Conservation (phyloP, 225 moss, liverwort and hornwort species). For the Lunularia cruciata region DNA sequence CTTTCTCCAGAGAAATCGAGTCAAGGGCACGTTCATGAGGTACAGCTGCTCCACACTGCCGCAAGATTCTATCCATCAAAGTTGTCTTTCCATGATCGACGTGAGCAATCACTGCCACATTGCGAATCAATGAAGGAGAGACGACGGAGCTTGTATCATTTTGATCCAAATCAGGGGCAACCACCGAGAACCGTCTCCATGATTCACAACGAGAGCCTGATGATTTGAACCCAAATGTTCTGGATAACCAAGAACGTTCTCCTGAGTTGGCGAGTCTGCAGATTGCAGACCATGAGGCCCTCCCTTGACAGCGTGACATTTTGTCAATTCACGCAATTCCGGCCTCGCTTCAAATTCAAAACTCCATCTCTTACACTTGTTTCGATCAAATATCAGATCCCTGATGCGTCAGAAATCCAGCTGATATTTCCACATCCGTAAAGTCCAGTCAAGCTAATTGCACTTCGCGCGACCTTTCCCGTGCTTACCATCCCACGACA, state of each 20-base stretch:
- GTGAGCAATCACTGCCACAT: slow-evolving; percentile 95
- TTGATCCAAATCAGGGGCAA: slow-evolving; percentile 39
- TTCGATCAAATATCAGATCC: no score
- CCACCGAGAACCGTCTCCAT: slow-evolving; percentile 40
- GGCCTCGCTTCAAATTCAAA: neutral
- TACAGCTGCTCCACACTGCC: slow-evolving; percentile 88
- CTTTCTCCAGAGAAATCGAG: slow-evolving; percentile 87
- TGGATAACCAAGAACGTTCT: slow-evolving; percentile 5
- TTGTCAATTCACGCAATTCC: neutral
- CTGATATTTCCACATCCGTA: no score
- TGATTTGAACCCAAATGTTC: neutral
- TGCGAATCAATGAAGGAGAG: slow-evolving; percentile 69
- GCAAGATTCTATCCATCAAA: slow-evolving; percentile 84
- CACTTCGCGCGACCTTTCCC: no score
- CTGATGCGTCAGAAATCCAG: no score
- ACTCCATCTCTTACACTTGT: neutral
- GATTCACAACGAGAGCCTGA: slow-evolving; percentile 16
- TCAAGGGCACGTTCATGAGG: slow-evolving; percentile 93
- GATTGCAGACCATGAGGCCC: slow-evolving; percentile 12
- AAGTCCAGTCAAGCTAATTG: no score
- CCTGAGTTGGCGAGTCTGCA: neutral
- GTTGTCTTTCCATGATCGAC: slow-evolving; percentile 99
- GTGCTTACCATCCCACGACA: no score
- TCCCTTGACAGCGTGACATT: slow-evolving; percentile 18
- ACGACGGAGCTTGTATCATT: slow-evolving; percentile 41